These are phyloP conservation scores for Thyridium curvatum DNA, from an alignment of 2,329 filamentous ascomycete genomes.

Conservation along the genomic window DNA sequence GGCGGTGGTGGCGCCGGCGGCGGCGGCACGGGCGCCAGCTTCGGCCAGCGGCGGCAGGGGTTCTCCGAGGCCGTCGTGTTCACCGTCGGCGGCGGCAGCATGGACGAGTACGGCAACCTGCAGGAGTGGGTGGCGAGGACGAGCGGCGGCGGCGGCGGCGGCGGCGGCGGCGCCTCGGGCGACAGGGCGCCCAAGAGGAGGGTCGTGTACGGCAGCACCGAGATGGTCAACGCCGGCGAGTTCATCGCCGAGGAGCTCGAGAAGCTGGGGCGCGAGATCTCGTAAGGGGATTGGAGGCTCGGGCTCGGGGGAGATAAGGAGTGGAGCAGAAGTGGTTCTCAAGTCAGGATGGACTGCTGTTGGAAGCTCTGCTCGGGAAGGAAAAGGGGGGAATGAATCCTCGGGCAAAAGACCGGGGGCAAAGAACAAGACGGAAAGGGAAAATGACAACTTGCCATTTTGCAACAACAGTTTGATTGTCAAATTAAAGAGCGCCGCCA, in stretches of 20 bases:
- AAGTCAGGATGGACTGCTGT: no score
- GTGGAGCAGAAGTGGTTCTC: no score
- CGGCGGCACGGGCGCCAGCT: slow-evolving; percentile 62
- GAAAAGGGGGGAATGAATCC: no score
- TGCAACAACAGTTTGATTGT: no score
- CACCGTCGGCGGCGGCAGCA: slow-evolving; percentile 89
- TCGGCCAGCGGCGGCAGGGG: slow-evolving; percentile 83
- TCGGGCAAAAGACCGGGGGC: no score
- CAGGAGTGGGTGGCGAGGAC: slow-evolving; percentile 91
- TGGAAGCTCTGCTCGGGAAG: no score
- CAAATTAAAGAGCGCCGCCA: no score
- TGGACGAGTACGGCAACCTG: slow-evolving; percentile 97
- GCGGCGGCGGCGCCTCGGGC: slow-evolving; percentile 5
- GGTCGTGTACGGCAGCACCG: slow-evolving; percentile 93
- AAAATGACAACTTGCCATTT: no score
- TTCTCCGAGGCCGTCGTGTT: slow-evolving; percentile 93
- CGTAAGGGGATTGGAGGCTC: slow-evolving; percentile 4
- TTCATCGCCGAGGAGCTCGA: slow-evolving; percentile 61
- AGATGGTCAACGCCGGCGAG: slow-evolving; percentile 63
- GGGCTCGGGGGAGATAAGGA: no score
- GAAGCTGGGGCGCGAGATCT: slow-evolving; percentile 52
- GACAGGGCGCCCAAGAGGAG: slow-evolving; percentile 65
- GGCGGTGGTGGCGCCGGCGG: slow-evolving; percentile 31
- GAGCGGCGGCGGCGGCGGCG: slow-evolving; percentile 33
- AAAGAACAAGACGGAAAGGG: no score